Evolutionary conservation across 352 stramenopile species (phyloP).

Genomic region (Thalassiosira hispida): DNA sequence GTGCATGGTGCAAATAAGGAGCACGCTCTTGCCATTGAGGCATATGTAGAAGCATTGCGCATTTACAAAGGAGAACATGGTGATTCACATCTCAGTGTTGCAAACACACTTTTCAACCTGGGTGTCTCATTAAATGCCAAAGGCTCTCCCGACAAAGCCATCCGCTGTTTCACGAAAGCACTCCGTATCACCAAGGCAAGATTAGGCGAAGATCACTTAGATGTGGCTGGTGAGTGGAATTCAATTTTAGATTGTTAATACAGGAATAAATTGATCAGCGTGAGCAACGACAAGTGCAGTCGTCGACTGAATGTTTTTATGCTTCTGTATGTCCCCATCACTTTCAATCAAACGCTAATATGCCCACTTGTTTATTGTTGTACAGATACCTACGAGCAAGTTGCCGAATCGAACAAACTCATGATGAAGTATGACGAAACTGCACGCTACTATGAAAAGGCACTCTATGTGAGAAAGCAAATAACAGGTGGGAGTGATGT

Average conservation of each 20-base stretch:
- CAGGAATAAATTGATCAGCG: constrained; percentile 1
- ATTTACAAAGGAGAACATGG: constrained; percentile 69
- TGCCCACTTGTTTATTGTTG: no score
- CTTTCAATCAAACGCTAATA: no score
- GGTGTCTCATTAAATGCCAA: constrained; percentile 72
- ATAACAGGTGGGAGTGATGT: constrained; percentile 50
- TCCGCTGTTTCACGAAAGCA: constrained; percentile 67
- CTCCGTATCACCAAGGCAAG: constrained; percentile 62
- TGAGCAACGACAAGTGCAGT: no score
- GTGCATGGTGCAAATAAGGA: constrained; percentile 54
- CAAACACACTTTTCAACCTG: constrained; percentile 71
- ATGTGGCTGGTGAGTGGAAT: constrained; percentile 24
- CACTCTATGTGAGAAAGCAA: constrained; percentile 61
- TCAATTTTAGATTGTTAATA: background rate
- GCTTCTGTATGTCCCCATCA: no score
- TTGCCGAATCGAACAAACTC: constrained; percentile 63
- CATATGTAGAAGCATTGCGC: constrained; percentile 61
- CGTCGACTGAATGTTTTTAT: no score
- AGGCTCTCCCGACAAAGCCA: constrained; percentile 68
- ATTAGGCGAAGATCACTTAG: constrained; percentile 70
- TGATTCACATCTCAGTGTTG: constrained; percentile 64
- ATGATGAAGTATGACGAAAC: constrained; percentile 54
- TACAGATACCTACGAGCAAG: constrained; percentile 69
- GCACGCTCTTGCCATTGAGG: constrained; percentile 63
- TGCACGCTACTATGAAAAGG: constrained; percentile 66